phyloP scores from a whole-genome alignment of 441 rosid species.

The Erodium chrysanthum region DNA sequence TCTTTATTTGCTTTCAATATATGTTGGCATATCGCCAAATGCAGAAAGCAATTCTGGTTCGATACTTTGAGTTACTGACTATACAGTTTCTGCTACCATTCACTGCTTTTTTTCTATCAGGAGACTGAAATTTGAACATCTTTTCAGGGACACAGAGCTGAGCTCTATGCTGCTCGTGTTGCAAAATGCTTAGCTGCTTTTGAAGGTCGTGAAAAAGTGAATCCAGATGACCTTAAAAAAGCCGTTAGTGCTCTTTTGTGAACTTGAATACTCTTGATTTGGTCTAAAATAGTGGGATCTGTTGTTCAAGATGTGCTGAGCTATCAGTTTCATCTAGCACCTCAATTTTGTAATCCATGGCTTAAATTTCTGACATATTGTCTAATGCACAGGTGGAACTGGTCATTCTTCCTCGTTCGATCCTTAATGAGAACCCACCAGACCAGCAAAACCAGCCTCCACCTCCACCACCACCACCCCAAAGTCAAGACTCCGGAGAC shows the following conservation, averaged over 20 bases:
- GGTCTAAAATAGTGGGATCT: neutral
- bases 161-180: slow-evolving; percentile 86
- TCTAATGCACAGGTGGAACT: slow-evolving; percentile 73
- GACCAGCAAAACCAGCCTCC: slow-evolving; percentile 94
- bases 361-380: slow-evolving; percentile 19
- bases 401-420: slow-evolving; percentile 94
- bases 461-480: slow-evolving; percentile 90
- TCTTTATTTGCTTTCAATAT: neutral
- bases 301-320: neutral
- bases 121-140: neutral
- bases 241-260: too few species aligned
- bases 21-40: neutral
- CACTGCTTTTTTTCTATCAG: neutral
- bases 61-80: neutral
- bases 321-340: neutral
- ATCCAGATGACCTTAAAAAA: slow-evolving; percentile 88
- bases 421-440: slow-evolving; percentile 63
- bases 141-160: slow-evolving; percentile 93
- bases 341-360: neutral
- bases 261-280: too few species aligned
- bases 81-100: neutral
- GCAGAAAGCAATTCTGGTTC: neutral
- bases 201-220: slow-evolving; percentile 92
- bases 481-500: slow-evolving; percentile 68
- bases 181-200: slow-evolving; percentile 94